These are phyloP conservation scores for Vanrija sp. DNA, from an alignment of 1,284 basidiomycete genomes.

Conservation along the genomic window DNA sequence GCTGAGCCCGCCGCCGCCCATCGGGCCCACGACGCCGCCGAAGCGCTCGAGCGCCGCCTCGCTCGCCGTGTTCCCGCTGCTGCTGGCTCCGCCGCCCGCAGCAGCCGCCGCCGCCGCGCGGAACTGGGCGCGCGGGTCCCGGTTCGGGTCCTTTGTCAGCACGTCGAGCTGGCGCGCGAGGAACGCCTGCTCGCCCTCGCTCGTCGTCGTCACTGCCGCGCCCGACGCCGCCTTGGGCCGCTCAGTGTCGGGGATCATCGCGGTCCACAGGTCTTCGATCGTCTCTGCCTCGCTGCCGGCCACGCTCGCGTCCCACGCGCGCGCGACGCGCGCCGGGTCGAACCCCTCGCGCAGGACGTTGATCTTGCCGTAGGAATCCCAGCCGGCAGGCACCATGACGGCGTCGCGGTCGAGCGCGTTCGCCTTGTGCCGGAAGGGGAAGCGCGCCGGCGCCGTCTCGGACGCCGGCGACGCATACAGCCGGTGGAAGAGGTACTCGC, in stretches of 20 bases:
- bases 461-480: conserved; percentile 61
- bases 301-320: conserved; percentile 67
- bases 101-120: conserved; percentile 61
- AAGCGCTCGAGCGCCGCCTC: conserved; percentile 42
- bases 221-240: conserved; percentile 9
- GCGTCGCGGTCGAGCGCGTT: conserved; percentile 89
- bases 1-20: conserved; percentile 74
- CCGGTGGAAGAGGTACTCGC: conserved; percentile 82
- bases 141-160: conserved; percentile 77
- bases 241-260: conserved; percentile 46
- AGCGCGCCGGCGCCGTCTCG: conserved; percentile 60
- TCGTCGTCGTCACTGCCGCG: conserved; percentile 20
- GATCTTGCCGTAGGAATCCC: conserved; percentile 98
- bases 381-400: conserved; percentile 87
- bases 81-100: conserved; percentile 1
- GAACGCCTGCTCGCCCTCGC: conserved; percentile 74
- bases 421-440: conserved; percentile 79
- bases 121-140: conserved; percentile 83
- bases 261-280: conserved; percentile 45
- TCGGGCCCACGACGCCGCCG: conserved; percentile 70
- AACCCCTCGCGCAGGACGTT: conserved; percentile 85
- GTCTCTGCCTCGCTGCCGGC: conserved; percentile 34
- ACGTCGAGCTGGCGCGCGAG: conserved; percentile 82
- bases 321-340: conserved; percentile 72
- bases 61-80: conserved; percentile 1